phyloP scores from a whole-genome alignment of 768 basidiomycete genomes.

The Mycena galopus region DNA sequence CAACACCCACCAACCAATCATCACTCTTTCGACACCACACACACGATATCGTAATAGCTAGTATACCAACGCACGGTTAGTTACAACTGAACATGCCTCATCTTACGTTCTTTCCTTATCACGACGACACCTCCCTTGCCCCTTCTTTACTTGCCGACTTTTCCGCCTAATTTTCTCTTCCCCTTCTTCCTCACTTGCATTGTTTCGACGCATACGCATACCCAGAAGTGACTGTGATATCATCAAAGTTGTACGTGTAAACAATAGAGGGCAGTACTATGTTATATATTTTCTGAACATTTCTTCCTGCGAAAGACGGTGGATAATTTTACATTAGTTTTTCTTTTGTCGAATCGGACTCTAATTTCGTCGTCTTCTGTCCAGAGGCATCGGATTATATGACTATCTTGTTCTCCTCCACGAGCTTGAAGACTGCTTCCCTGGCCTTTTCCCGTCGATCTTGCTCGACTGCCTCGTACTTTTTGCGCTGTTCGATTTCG shows the following conservation, averaged over 20 bases:
- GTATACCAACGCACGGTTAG: constrained; percentile 33
- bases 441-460: neutral
- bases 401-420: neutral
- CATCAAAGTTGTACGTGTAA: constrained; percentile 36
- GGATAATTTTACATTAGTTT: neutral
- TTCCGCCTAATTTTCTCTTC: constrained; percentile 16
- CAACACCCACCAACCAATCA: constrained; percentile 28
- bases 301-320: neutral
- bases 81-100: constrained; percentile 27
- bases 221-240: constrained; percentile 40
- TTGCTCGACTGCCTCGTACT: neutral
- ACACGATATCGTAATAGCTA: constrained; percentile 35
- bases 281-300: constrained; percentile 32
- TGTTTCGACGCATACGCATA: constrained; percentile 39
- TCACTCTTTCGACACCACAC: constrained; percentile 38
- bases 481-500: neutral
- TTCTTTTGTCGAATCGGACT: neutral
- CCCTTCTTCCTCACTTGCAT: constrained; percentile 30
- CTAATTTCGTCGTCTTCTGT: neutral
- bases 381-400: neutral
- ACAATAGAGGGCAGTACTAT: constrained; percentile 36
- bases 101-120: constrained; percentile 35
- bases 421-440: neutral
- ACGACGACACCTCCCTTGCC: neutral
- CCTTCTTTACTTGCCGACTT: constrained; percentile 7